Base-by-base conservation (phyloP, 345 rosid species). In the Microthlaspi erraticum region DNA sequence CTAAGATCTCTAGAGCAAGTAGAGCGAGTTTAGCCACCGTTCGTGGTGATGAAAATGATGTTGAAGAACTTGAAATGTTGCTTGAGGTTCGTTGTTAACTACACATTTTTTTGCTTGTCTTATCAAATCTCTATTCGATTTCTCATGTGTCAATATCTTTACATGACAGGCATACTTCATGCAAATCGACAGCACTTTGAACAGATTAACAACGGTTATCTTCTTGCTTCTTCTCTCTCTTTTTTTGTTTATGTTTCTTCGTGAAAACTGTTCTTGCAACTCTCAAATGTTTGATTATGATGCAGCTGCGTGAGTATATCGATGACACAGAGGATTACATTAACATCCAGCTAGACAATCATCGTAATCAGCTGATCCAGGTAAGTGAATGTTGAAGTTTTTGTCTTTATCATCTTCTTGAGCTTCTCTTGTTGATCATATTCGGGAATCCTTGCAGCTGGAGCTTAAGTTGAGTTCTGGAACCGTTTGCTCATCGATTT, bases 261-360 rank as follows among this genome's bases (percentile, higher is more conserved):
- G 36, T 7, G 6, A 20, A 71, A 31, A 8, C 38, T 63, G 36
- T 32, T 20, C 8, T 6, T 68, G 31, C 26, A 53, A 36, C 36
- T 52, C 68, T 20, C 8, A 8, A 8, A 12, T 50, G 16, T 56
- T 71, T 73, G 0, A 60, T 50, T 77, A 48, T 76, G 46, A 54
- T 86, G 84, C 88, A 94, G 98, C 82, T 91, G 55, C 96, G 99
- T 37, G 98, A 91, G 76, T 94, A 94, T 70, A 95, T 95, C 10
- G 98, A 95, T 68, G 97, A 92, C 72, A 95, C 99, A 26, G 98
- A 95, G 86, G 97, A 92, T 76, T 92, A 91, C 81, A 94, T 94
- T 68, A 94, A 94, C 82, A 91, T 94, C 76, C 98, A 93, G 99
- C 92, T 95, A 31, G 99, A 95, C 84, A 95, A 90, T 78, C 97